A percentile compares a stretch with the other conserved stretches of the same genome.
phyloP scores from a whole-genome alignment of 2,329 filamentous ascomycete genomes.

The Harringtonia lauricola region DNA sequence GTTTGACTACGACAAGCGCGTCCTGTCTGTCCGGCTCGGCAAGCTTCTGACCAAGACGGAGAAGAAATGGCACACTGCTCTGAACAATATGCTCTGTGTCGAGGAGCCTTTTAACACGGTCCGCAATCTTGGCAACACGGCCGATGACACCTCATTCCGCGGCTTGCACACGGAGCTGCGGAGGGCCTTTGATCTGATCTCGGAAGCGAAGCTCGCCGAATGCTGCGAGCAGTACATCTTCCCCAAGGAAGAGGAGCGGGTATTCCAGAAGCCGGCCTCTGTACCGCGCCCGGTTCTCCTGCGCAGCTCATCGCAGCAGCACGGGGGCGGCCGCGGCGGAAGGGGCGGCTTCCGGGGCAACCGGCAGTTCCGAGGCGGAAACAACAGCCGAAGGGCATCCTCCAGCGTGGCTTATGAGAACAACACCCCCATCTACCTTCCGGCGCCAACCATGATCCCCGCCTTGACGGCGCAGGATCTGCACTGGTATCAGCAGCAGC shows the following conservation, averaged over 20 bases:
- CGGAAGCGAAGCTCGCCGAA: constrained; percentile 66
- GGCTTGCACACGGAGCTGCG: constrained; percentile 85
- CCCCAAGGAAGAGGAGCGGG: constrained; percentile 66
- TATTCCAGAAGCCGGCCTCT: constrained; percentile 45
- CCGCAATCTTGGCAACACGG: constrained; percentile 90
- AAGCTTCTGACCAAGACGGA: constrained; percentile 68
- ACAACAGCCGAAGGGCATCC: constrained; percentile 39
- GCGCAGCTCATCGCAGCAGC: constrained; percentile 50
- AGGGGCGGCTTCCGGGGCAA: constrained; percentile 38
- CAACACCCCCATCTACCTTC: constrained; percentile 27
- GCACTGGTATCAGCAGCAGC: constrained; percentile 39
- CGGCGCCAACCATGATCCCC: constrained; percentile 25
- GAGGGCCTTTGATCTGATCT: constrained; percentile 74
- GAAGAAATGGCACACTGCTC: constrained; percentile 74
- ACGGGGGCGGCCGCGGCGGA: constrained; percentile 32
- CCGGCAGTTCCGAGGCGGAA: constrained; percentile 33
- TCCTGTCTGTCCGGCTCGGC: constrained; percentile 76
- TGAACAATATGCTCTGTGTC: constrained; percentile 81
- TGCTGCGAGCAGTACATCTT: constrained; percentile 84
- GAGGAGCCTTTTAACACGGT: constrained; percentile 91
- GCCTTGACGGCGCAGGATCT: constrained; percentile 33
- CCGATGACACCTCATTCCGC: constrained; percentile 86
- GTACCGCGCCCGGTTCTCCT: constrained; percentile 45
- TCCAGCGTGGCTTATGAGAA: constrained; percentile 43
- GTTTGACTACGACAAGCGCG: constrained; percentile 76